Conservation (phyloP, 1,284 basidiomycete genomes). For the Papiliotrema terrestris region DNA sequence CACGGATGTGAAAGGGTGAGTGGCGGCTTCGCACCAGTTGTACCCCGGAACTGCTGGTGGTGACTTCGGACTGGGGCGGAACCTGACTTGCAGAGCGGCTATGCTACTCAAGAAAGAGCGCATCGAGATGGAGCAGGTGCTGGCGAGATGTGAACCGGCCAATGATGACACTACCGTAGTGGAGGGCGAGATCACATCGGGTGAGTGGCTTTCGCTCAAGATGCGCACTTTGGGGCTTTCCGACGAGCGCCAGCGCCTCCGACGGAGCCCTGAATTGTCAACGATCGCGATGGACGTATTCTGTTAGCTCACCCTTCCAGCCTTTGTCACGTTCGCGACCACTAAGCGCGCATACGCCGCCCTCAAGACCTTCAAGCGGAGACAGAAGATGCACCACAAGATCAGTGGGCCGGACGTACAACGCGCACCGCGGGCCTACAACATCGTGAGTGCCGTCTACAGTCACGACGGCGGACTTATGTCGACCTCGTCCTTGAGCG, state of each 20-base stretch:
- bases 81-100: background rate
- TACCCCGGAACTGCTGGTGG: too few relatives aligned
- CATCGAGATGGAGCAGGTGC: background rate
- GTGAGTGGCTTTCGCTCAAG: background rate
- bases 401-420: conserved; percentile 11
- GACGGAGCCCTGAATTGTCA: too few relatives aligned
- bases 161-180: background rate
- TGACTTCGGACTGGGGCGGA: background rate
- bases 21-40: background rate
- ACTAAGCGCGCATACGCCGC: conserved; percentile 20
- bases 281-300: too few relatives aligned
- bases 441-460: conserved; percentile 1
- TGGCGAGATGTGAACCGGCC: background rate
- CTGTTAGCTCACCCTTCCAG: conserved; percentile 5
- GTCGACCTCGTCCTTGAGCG: too few relatives aligned
- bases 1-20: conserved; percentile 1
- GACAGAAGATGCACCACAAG: background rate
- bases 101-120: background rate
- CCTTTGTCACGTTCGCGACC: conserved; percentile 26
- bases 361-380: conserved; percentile 8
- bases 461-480: background rate
- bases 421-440: background rate
- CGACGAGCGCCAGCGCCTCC: too few relatives aligned
- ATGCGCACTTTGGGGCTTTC: too few relatives aligned
- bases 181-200: background rate